Base-by-base conservation (phyloP, 2,329 filamentous ascomycete genomes). In the Aspergillus viridinutans region DNA sequence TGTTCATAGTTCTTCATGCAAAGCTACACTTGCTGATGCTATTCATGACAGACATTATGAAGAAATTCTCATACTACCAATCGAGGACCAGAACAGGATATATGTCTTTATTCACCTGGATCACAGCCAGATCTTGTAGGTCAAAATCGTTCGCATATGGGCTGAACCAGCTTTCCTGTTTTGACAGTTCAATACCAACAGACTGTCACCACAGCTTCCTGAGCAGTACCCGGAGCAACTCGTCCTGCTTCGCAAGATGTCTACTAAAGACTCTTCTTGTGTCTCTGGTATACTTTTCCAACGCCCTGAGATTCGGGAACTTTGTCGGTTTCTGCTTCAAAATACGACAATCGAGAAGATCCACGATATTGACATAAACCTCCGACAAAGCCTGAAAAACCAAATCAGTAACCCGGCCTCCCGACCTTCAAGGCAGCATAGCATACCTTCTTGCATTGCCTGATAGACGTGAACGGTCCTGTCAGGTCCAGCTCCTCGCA, bases 321-420 rank as follows among this genome's bases (percentile, higher is more conserved):
- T 29, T 49, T n/a, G 10, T 51, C 21, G 62, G 59, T 17, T 25
- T 26, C 5, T 28, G n/a, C 0, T 57, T 53, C 1, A 53, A 49
- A 3, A 50, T 54, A 56, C 63, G 64, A 38, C 58, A 58, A 2
- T 73, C 67, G 8, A 73, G 50, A 3, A 72, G 23, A 52, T 73
- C 69, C 8, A 72, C 58, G 8, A 70, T 57, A 51, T 72, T 72
- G 28, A 73, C 64, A 35, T 69, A 48, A 1, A 71, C 54, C 2
- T 28, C 52, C 1, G 53, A 54, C 4, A 72, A 50, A 5, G 61
- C 62, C 67, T 72, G 50, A 12, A 9, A 23, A 12, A 3, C 14
- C 2, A 17, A 9, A n/a, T 23, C 4, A 49, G 14, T 25, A 43
- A 4, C 14, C 12, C 26, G 14, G 9, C 8, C 17, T 23, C 5